These are phyloP conservation scores for Citrus trifoliata DNA, from an alignment of 345 rosid genomes.

Conservation along the genomic window DNA sequence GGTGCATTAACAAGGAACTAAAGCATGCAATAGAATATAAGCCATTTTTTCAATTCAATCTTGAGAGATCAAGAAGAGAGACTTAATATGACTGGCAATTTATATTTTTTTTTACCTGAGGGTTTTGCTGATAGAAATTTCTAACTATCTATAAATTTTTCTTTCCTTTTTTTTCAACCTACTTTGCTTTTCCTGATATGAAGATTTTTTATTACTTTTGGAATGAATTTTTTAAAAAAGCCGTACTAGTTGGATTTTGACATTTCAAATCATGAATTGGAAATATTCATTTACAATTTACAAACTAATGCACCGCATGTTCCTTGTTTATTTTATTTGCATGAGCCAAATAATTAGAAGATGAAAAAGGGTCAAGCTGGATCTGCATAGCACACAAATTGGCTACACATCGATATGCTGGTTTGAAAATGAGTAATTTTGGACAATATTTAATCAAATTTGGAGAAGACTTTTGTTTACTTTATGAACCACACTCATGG, in stretches of 20 bases:
- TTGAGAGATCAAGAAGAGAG: too few species aligned
- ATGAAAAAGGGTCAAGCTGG: background rate
- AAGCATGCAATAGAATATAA: too few species aligned
- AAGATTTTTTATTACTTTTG: too few species aligned
- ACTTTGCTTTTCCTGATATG: too few species aligned
- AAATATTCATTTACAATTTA: background rate
- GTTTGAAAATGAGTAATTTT: constrained; percentile 21
- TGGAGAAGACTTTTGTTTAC: constrained; percentile 16
- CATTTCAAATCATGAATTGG: background rate
- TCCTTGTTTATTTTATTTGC: constrained; percentile 8
- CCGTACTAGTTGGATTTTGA: background rate
- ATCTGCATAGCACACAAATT: constrained; percentile 1
- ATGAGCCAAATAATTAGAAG: constrained; percentile 8
- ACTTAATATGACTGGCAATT: too few species aligned
- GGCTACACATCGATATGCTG: background rate
- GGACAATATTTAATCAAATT: constrained; percentile 11
- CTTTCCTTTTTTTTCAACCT: background rate
- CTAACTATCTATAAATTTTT: background rate
- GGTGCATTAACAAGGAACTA: background rate
- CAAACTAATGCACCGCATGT: background rate
- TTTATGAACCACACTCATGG: constrained; percentile 30
- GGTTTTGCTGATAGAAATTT: too few species aligned
- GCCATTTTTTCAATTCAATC: background rate
- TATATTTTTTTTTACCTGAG: too few species aligned
- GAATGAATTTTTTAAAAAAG: background rate